These are phyloP conservation scores for Termitomyces sp. DNA, from an alignment of 768 basidiomycete species.

Conservation along the genomic window DNA sequence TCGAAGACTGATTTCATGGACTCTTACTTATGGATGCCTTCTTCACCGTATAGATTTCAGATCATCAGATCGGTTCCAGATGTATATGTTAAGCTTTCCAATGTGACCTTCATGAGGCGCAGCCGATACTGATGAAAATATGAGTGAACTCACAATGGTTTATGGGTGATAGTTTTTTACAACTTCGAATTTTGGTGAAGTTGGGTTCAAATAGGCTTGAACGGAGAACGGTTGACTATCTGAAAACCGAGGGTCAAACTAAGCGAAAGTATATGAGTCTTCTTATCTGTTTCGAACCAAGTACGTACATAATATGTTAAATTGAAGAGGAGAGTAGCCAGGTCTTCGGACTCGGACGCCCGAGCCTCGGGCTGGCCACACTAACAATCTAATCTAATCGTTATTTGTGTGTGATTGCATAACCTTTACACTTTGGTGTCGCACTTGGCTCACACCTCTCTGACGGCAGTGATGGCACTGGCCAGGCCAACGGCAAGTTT, in stretches of 20 bases:
- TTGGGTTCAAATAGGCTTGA: neutral
- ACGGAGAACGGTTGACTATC: neutral
- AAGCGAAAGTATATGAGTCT: neutral
- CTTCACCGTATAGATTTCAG: neutral
- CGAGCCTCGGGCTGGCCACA: neutral
- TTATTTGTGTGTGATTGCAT: conserved; percentile 10
- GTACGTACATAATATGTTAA: neutral
- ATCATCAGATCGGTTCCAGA: neutral
- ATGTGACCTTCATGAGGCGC: neutral
- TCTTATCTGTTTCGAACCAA: neutral
- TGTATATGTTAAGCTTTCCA: neutral
- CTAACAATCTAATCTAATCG: conserved; percentile 13
- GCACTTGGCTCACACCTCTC: neutral
- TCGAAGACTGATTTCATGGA: neutral
- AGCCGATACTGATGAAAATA: neutral
- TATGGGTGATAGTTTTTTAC: neutral
- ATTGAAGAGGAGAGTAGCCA: neutral
- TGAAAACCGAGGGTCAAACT: neutral
- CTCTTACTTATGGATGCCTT: neutral
- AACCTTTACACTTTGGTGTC: neutral
- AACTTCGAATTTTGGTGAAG: neutral
- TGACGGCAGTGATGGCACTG: conserved; percentile 48
- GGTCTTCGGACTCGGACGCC: neutral
- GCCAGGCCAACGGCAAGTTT: conserved; percentile 64
- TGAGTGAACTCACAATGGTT: neutral